phyloP scores from a whole-genome alignment of 768 basidiomycete genomes.

The Tremella fuciformis region DNA sequence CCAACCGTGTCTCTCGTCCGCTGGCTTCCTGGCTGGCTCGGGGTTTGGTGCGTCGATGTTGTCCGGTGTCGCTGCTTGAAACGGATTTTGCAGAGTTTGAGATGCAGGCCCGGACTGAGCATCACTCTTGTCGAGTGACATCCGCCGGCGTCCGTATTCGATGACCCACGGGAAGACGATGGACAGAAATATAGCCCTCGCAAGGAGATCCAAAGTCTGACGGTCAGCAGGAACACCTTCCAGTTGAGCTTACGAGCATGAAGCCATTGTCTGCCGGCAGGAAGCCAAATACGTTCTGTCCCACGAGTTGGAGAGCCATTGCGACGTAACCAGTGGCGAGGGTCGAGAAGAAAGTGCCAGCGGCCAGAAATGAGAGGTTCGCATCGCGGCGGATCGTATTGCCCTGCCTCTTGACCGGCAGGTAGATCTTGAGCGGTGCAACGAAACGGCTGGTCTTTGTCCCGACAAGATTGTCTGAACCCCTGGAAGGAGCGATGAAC shows the following conservation, averaged over 20 bases:
- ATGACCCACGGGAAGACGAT: too few species aligned
- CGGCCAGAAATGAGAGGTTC: slow-evolving; percentile 29
- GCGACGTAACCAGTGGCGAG: slow-evolving; percentile 47
- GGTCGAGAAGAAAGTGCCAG: slow-evolving; percentile 41
- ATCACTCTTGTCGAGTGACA: too few species aligned
- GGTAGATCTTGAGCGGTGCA: too few species aligned
- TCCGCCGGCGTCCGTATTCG: too few species aligned
- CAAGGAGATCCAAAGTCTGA: slow-evolving; percentile 26
- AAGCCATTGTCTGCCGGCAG: slow-evolving; percentile 30
- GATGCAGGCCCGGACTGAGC: too few species aligned
- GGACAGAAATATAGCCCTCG: too few species aligned
- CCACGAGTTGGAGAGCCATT: slow-evolving; percentile 43
- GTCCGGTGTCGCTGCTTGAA: slow-evolving; percentile 18
- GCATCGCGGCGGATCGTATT: slow-evolving; percentile 13
- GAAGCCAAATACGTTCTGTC: slow-evolving; percentile 46
- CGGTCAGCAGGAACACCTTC: neutral
- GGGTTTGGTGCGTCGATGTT: slow-evolving; percentile 13
- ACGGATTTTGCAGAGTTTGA: slow-evolving; percentile 24
- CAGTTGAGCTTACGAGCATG: slow-evolving; percentile 16
- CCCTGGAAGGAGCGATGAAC: slow-evolving; percentile 47
- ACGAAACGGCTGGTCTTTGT: too few species aligned
- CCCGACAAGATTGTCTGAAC: too few species aligned
- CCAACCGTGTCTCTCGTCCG: slow-evolving; percentile 32
- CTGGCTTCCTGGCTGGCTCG: slow-evolving; percentile 23
- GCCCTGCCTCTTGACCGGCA: too few species aligned